These are phyloP conservation scores for Cunninghamia lanceolata DNA, from an alignment of 75 land plant genomes.

Conservation along the genomic window DNA sequence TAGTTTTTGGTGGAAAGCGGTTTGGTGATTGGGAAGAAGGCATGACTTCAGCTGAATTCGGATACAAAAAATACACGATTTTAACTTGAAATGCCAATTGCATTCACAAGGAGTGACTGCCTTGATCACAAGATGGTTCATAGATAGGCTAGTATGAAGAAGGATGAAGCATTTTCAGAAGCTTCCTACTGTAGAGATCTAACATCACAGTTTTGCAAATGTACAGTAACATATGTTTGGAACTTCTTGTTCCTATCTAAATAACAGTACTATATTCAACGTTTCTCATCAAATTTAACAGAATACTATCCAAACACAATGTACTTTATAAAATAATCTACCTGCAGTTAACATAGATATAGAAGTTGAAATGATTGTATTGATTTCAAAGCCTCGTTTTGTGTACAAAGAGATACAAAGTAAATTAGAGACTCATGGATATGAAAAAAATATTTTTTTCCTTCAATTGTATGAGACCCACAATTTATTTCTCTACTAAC, in stretches of 20 bases:
- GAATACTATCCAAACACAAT: neutral
- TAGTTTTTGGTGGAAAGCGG: constrained; percentile 83
- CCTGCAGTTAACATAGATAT: neutral
- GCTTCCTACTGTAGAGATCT: neutral
- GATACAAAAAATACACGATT: constrained; percentile 83
- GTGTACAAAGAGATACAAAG: neutral
- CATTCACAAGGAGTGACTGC: neutral
- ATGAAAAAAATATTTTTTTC: neutral
- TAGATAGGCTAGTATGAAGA: neutral
- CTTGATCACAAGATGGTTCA: neutral
- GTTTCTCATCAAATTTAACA: neutral
- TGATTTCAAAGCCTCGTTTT: neutral
- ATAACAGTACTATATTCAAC: neutral
- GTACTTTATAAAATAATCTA: neutral
- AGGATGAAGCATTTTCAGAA: neutral
- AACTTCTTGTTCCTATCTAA: neutral
- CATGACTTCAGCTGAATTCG: constrained; percentile 72
- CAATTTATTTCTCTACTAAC: no score
- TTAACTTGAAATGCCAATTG: constrained; percentile 16
- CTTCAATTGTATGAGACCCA: neutral
- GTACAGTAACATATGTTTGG: neutral
- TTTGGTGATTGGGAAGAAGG: constrained; percentile 99
- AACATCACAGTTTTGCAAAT: neutral
- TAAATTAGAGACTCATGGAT: neutral
- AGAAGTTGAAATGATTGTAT: neutral